Evolutionary conservation across 306 rosid species (phyloP), one percentile per base, ranked within the genome.

Genomic region (Medicago ruthenica): DNA sequence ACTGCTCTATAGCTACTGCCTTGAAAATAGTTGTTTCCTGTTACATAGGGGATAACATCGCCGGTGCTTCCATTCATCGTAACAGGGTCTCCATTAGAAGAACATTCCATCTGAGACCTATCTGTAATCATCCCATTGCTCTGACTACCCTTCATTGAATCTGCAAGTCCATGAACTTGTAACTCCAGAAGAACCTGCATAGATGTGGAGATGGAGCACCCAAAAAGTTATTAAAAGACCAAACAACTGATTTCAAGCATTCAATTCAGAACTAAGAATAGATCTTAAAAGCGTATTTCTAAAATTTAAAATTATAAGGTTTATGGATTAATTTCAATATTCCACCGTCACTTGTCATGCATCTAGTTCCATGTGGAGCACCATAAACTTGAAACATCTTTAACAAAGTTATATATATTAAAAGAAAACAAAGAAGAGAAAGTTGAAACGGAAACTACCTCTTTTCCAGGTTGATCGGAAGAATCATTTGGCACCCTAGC

Each of bases 151-250:
- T 51, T 81, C 51, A 40, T 16, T 60, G 74, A 72, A 77, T 90
- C 83, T 10, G 91, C 62, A 80, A 88, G 81, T 64, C 89, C 96
- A 69, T 89, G 87, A 42, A 91, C 96, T 71, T 88, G 93, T 84
- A 93, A 73, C 81, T 88, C 93, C 71, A 93, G 77, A 75, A 82
- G 80, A 84, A 88, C 87, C 98, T 93, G 92, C 86, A 85, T 42
- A 65, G 65, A 75, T 66, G 73, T 54, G 45, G 76, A 61, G 72
- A 79, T 54, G 61, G 64, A 55, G 67, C 63, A 84, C 77, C 24
- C 36, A 0, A 68, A 51, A 58, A 31, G 16, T 31, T 24, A 77
- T 79, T 62, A 80, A 79, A 45, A 50, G 67, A 53, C 48, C 14
- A 72, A 50, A 80, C 70, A 21, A 13, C 21, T 13, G 39, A 74